A percentile compares a stretch with the other conserved stretches of the same genome.
These are phyloP conservation scores for Drechslerella coelobrocha DNA, from an alignment of 2,329 filamentous ascomycete species.

Conservation along the genomic window DNA sequence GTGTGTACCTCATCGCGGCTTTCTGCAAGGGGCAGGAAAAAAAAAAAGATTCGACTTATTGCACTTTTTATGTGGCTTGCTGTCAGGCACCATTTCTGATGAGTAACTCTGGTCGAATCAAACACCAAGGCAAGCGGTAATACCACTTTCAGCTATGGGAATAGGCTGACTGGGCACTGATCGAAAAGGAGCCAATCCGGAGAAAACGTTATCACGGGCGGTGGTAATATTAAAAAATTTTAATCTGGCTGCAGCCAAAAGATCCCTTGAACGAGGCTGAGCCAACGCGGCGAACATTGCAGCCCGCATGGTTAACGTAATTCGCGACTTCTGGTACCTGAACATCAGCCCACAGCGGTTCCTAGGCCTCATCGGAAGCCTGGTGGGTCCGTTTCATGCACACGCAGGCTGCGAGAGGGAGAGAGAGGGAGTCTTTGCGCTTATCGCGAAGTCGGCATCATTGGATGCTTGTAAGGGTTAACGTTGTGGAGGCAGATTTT, in stretches of 20 bases:
- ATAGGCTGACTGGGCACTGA: background rate
- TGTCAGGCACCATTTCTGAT: background rate
- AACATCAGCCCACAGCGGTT: constrained; percentile 7
- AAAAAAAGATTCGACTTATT: background rate
- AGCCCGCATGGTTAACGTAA: constrained; percentile 10
- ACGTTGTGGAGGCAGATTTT: too few relatives aligned
- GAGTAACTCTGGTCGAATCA: constrained; percentile 5
- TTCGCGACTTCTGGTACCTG: constrained; percentile 1
- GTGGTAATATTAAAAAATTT: background rate
- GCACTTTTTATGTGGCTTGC: too few relatives aligned
- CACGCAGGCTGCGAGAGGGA: background rate
- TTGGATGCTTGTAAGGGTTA: too few relatives aligned
- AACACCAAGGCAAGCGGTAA: background rate
- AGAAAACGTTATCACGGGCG: background rate
- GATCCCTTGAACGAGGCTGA: constrained; percentile 9
- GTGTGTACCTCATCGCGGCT: background rate
- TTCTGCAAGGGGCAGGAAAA: constrained; percentile 7
- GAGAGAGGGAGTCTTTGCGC: background rate
- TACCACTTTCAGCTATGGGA: background rate
- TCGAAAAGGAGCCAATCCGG: background rate
- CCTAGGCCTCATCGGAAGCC: background rate
- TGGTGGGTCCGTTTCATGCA: background rate
- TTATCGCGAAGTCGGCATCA: background rate
- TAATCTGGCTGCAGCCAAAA: constrained; percentile 1
- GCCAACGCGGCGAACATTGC: background rate